Evolutionary conservation across 225 moss, liverwort and hornwort species (phyloP).

Genomic region (Bryum argenteum): DNA sequence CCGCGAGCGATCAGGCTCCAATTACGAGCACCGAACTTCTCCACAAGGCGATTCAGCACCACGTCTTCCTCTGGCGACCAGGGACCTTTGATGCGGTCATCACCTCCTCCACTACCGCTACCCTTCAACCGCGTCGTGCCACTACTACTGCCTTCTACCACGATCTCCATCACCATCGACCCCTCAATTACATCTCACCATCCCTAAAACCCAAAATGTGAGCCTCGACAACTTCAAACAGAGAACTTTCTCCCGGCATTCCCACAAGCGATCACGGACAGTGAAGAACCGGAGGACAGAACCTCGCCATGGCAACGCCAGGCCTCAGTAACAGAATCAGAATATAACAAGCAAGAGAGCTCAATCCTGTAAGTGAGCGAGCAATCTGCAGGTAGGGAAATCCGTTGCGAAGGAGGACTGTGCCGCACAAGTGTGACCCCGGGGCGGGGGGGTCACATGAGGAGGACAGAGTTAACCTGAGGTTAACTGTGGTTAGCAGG

Average conservation of each 20-base stretch:
- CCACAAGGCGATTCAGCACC: conserved; percentile 70
- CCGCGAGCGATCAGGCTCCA: conserved; percentile 89
- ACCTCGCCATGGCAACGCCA: not conserved
- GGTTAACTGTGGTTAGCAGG: conserved; percentile 3
- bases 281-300: not conserved
- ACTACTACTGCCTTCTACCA: conserved; percentile 17
- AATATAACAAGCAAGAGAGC: not conserved
- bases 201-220: conserved; percentile 7
- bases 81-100: conserved; percentile 86
- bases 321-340: not conserved
- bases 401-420: conserved; percentile 34
- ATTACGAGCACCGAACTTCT: conserved; percentile 83
- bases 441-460: conserved; percentile 27
- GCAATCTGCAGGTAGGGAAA: conserved; percentile 17
- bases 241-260: no score
- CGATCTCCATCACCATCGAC: conserved; percentile 22
- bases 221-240: not conserved
- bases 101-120: not conserved
- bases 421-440: conserved; percentile 13
- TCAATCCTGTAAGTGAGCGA: not conserved
- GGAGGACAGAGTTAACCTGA: conserved; percentile 37
- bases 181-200: conserved; percentile 21
- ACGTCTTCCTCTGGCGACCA: conserved; percentile 93
- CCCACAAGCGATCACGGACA: not conserved
- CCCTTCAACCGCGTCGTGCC: conserved; percentile 33